These are phyloP conservation scores for Emmonsiellopsis sp. DNA, from an alignment of 2,329 filamentous ascomycete genomes.

Conservation along the genomic window DNA sequence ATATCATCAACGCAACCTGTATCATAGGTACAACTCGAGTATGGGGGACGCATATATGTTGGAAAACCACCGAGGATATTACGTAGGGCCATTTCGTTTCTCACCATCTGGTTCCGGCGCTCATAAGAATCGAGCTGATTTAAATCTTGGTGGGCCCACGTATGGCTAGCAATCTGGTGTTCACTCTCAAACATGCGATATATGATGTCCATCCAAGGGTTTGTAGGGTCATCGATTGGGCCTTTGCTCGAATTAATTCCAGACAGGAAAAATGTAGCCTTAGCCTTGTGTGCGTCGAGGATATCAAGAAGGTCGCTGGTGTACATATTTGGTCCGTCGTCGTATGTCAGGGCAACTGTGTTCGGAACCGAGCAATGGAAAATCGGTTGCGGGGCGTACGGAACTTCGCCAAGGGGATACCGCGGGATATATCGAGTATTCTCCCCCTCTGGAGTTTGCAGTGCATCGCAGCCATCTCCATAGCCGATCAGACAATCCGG, in stretches of 20 bases:
- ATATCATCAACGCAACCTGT: conserved; percentile 36
- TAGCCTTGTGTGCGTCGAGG: conserved; percentile 50
- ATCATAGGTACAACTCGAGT: conserved; percentile 30
- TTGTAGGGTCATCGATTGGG: conserved; percentile 31
- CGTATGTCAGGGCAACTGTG: conserved; percentile 57
- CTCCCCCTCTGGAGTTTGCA: conserved; percentile 25
- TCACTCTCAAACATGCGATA: conserved; percentile 35
- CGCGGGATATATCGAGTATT: conserved; percentile 27
- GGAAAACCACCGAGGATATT: conserved; percentile 43
- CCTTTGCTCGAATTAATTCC: conserved; percentile 41
- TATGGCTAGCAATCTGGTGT: conserved; percentile 45
- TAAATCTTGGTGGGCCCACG: conserved; percentile 44
- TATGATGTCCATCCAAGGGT: conserved; percentile 32
- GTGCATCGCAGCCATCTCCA: conserved; percentile 29
- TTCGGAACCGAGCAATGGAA: conserved; percentile 40
- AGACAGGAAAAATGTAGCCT: conserved; percentile 60
- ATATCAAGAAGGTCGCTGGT: conserved; percentile 55
- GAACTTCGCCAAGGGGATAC: conserved; percentile 26
- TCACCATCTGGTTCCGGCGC: conserved; percentile 35
- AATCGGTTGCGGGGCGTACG: conserved; percentile 28
- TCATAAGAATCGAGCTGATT: conserved; percentile 28
- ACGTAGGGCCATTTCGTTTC: conserved; percentile 39
- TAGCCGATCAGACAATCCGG: conserved; percentile 33
- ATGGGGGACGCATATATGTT: conserved; percentile 47
- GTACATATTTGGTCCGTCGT: conserved; percentile 57